These are phyloP conservation scores for Trifolium fragiferum DNA, from an alignment of 306 rosid species.

Conservation along the genomic window DNA sequence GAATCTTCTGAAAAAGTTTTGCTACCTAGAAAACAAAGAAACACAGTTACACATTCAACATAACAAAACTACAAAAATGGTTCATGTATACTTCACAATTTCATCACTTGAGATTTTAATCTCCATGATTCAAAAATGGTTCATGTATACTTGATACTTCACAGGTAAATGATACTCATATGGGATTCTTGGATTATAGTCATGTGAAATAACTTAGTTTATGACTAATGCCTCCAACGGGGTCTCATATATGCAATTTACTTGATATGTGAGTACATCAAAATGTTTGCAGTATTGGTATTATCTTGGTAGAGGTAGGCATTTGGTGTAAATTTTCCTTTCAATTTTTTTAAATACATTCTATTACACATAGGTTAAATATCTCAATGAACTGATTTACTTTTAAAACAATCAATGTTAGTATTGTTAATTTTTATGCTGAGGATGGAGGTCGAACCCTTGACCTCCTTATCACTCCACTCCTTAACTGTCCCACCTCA, in stretches of 20 bases:
- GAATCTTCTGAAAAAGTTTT: constrained; percentile 89
- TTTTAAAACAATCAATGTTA: too few relatives aligned
- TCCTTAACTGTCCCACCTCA: too few relatives aligned
- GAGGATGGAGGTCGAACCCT: too few relatives aligned
- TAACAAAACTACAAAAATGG: constrained; percentile 31
- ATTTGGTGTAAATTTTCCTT: neutral
- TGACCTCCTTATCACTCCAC: too few relatives aligned
- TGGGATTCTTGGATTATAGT: neutral
- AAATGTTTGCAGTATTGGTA: neutral
- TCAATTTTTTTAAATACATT: neutral
- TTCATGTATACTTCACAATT: constrained; percentile 15
- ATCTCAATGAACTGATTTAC: neutral
- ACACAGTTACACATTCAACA: constrained; percentile 14
- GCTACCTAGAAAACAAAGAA: constrained; percentile 68
- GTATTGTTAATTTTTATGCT: too few relatives aligned
- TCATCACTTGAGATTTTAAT: constrained; percentile 14
- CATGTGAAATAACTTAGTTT: neutral
- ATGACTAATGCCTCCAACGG: neutral
- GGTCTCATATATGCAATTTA: neutral
- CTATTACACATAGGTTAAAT: neutral
- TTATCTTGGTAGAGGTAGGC: neutral
- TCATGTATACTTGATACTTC: too few relatives aligned
- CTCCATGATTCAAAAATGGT: constrained; percentile 29
- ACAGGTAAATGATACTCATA: constrained; percentile 15
- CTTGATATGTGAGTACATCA: neutral